A percentile compares a stretch with the other conserved stretches of the same genome.
Evolutionary conservation across 2,329 filamentous ascomycete species (phyloP).

Genomic region (Xylariaceae sp.): DNA sequence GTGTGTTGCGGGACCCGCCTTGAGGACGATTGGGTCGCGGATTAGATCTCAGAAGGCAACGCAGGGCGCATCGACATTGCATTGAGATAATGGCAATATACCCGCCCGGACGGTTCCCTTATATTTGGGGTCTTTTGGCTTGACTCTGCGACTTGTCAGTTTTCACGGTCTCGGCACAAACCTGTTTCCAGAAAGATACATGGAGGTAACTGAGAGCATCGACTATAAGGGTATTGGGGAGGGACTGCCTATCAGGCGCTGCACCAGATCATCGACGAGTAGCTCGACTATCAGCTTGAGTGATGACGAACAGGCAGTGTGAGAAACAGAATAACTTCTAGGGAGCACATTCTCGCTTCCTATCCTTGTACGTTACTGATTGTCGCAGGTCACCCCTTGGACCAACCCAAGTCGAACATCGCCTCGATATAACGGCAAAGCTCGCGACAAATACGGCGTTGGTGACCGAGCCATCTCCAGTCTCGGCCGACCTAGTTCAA

Average conservation of each 20-base stretch:
- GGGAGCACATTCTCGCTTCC: not conserved
- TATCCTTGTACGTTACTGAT: not conserved
- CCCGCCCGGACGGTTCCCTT: not conserved
- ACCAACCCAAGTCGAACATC: not conserved
- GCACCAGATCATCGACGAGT: slow-evolving; percentile 19
- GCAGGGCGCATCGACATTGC: not conserved
- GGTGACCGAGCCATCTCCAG: not conserved
- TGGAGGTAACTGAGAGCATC: slow-evolving; percentile 21
- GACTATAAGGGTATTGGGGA: slow-evolving; percentile 27
- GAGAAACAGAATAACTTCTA: slow-evolving; percentile 7
- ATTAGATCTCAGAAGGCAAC: not conserved
- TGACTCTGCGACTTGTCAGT: not conserved
- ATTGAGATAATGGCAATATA: not conserved
- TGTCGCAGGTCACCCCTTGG: not conserved
- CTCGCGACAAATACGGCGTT: not conserved
- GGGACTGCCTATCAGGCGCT: slow-evolving; percentile 13
- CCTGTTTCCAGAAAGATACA: slow-evolving; percentile 4
- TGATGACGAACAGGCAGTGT: slow-evolving; percentile 22
- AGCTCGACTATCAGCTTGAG: slow-evolving; percentile 20
- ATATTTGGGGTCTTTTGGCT: not conserved
- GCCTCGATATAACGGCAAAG: not conserved
- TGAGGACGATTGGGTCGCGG: slow-evolving; percentile 14
- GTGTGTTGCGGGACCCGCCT: not conserved
- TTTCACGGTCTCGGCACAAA: not conserved
- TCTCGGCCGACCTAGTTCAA: not conserved